Evolutionary conservation across 768 basidiomycete genomes (phyloP).

Genomic region (Scleroderma citrinum): DNA sequence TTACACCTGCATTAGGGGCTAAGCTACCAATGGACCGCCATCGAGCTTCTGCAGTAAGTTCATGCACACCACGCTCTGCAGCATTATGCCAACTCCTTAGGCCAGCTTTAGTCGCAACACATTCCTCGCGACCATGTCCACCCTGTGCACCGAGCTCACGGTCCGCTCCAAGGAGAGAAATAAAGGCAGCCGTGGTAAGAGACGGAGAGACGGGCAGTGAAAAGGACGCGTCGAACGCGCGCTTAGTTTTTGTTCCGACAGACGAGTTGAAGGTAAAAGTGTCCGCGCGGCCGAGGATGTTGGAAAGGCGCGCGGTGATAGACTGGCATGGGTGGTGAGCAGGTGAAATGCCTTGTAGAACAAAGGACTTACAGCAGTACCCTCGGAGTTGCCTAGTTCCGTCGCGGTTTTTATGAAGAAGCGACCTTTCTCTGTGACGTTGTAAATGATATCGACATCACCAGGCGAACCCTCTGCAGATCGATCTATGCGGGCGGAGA

Average conservation of each 20-base stretch:
- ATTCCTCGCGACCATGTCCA: slow-evolving; percentile 22
- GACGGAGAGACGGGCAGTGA: slow-evolving; percentile 54
- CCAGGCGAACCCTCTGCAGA: slow-evolving; percentile 46
- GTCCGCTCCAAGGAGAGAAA: slow-evolving; percentile 69
- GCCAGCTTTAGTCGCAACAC: slow-evolving; percentile 71
- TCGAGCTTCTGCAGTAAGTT: slow-evolving; percentile 80
- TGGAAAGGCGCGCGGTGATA: slow-evolving; percentile 74
- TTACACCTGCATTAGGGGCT: slow-evolving; percentile 71
- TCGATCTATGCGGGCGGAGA: slow-evolving; percentile 59
- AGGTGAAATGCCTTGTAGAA: background rate
- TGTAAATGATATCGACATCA: slow-evolving; percentile 79
- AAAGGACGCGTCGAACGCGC: slow-evolving; percentile 70
- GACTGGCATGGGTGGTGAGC: slow-evolving; percentile 39
- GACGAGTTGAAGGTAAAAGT: slow-evolving; percentile 77
- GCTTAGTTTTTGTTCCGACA: slow-evolving; percentile 81
- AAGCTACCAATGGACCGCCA: slow-evolving; percentile 71
- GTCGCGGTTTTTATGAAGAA: slow-evolving; percentile 79
- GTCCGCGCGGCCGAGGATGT: slow-evolving; percentile 91
- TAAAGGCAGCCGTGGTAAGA: slow-evolving; percentile 63
- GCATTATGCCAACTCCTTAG: slow-evolving; percentile 24
- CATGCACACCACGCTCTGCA: slow-evolving; percentile 52
- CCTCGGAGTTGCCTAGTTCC: slow-evolving; percentile 91
- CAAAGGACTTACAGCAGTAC: slow-evolving; percentile 67
- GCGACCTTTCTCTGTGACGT: slow-evolving; percentile 68
- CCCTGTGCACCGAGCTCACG: slow-evolving; percentile 52